phyloP scores from a whole-genome alignment of 225 moss, liverwort and hornwort genomes.

The Ulota crispa region DNA sequence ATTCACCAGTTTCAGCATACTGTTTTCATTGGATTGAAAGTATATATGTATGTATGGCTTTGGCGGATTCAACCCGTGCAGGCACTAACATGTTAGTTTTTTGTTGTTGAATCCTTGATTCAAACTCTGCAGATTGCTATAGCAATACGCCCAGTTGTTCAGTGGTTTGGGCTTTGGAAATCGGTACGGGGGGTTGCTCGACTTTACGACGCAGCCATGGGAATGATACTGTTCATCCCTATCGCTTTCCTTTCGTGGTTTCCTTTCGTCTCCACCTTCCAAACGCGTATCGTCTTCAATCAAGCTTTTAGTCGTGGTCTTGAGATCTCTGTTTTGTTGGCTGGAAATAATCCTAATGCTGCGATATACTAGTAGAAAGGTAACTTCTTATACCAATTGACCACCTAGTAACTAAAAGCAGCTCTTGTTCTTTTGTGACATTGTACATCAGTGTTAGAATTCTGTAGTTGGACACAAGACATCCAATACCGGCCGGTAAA shows the following conservation, averaged over 20 bases:
- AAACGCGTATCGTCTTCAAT: slow-evolving; percentile 94
- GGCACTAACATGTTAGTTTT: slow-evolving; percentile 10
- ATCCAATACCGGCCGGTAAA: background rate
- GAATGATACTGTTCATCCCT: slow-evolving; percentile 58
- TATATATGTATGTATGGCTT: background rate
- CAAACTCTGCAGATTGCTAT: slow-evolving; percentile 50
- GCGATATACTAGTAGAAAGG: slow-evolving; percentile 34
- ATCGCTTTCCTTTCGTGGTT: slow-evolving; percentile 86
- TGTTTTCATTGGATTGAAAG: background rate
- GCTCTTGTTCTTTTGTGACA: background rate
- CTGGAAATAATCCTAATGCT: slow-evolving; percentile 76
- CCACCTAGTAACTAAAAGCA: background rate
- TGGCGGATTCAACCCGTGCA: background rate
- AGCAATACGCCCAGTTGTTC: slow-evolving; percentile 45
- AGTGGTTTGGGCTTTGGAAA: slow-evolving; percentile 52
- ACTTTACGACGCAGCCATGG: slow-evolving; percentile 65
- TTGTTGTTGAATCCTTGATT: background rate
- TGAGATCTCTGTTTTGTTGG: slow-evolving; percentile 82
- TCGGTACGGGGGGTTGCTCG: slow-evolving; percentile 55
- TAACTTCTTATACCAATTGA: background rate
- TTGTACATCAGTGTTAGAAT: slow-evolving; percentile 8
- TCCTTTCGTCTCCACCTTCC: slow-evolving; percentile 96
- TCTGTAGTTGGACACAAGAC: background rate
- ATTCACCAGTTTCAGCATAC: background rate
- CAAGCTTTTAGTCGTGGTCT: slow-evolving; percentile 98